These are phyloP conservation scores for Sporothrix euskadiensis DNA, from an alignment of 2,329 filamentous ascomycete genomes.

Conservation along the genomic window DNA sequence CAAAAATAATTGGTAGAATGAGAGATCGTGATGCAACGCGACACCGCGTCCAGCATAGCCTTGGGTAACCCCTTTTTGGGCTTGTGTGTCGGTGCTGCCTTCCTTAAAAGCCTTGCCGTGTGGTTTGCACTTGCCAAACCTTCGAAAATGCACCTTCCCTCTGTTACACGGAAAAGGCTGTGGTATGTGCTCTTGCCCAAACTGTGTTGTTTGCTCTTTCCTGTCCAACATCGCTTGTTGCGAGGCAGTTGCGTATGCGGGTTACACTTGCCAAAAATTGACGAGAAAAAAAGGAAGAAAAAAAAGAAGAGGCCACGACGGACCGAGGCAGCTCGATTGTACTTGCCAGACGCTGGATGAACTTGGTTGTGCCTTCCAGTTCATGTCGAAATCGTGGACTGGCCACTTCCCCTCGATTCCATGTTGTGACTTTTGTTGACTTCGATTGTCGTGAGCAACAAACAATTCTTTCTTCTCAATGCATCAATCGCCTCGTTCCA, in stretches of 20 bases:
- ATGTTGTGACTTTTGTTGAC: neutral
- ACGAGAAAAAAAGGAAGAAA: neutral
- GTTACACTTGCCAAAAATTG: conserved; percentile 8
- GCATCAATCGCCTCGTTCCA: neutral
- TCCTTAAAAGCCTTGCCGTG: neutral
- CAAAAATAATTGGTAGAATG: neutral
- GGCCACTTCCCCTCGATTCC: neutral
- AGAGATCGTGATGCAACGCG: neutral
- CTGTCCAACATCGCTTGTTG: neutral
- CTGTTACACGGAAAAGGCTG: neutral
- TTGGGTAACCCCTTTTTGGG: neutral
- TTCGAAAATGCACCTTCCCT: neutral
- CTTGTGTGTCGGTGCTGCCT: neutral
- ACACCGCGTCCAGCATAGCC: conserved; percentile 9
- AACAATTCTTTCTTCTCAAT: neutral
- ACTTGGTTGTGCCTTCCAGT: neutral
- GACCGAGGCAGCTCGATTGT: neutral
- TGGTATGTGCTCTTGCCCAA: neutral
- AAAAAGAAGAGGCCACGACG: neutral
- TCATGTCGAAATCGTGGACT: neutral
- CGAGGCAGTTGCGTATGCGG: neutral
- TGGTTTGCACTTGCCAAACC: neutral
- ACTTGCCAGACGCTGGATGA: neutral
- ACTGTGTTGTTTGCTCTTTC: conserved; percentile 9
- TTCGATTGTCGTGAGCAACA: neutral